These are phyloP conservation scores for Pichia gijzeniarum DNA, from an alignment of 805 yeast genomes.

Conservation along the genomic window DNA sequence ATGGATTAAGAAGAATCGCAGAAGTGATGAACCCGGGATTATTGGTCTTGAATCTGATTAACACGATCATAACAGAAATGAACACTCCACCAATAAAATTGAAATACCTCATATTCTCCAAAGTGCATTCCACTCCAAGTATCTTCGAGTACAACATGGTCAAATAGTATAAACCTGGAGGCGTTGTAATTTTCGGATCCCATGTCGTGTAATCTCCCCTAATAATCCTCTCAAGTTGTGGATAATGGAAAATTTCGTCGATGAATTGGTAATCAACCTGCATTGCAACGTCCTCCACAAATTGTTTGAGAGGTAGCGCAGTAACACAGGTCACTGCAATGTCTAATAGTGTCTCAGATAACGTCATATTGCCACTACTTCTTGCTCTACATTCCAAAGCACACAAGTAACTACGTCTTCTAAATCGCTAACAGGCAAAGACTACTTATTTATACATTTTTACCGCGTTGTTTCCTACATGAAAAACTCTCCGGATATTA, in stretches of 20 bases:
- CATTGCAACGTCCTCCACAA: constrained; percentile 16
- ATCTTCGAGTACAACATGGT: constrained; percentile 35
- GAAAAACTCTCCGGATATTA: neutral
- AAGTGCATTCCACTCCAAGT: constrained; percentile 25
- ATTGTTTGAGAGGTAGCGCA: constrained; percentile 15
- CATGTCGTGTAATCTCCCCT: constrained; percentile 55
- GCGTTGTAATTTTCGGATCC: constrained; percentile 93
- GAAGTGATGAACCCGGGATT: constrained; percentile 17
- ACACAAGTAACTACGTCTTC: too few relatives aligned
- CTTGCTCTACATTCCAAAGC: too few relatives aligned
- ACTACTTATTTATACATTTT: too few relatives aligned
- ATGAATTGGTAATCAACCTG: constrained; percentile 33
- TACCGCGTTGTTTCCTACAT: neutral
- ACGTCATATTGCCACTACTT: constrained; percentile 3
- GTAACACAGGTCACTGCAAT: constrained; percentile 13
- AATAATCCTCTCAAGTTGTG: constrained; percentile 68
- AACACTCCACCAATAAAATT: constrained; percentile 63
- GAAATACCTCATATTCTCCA: constrained; percentile 43
- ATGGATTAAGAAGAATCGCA: constrained; percentile 52
- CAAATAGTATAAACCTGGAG: constrained; percentile 77
- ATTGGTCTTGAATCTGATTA: constrained; percentile 12
- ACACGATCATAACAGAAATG: constrained; percentile 25
- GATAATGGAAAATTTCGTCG: constrained; percentile 84
- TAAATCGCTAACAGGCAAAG: too few relatives aligned
- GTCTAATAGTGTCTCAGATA: constrained; percentile 15